A percentile compares a stretch with the other conserved stretches of the same genome.
Evolutionary conservation across 371 early-diverging fungal species (phyloP).

Genomic region (Chytridium lagenaria): DNA sequence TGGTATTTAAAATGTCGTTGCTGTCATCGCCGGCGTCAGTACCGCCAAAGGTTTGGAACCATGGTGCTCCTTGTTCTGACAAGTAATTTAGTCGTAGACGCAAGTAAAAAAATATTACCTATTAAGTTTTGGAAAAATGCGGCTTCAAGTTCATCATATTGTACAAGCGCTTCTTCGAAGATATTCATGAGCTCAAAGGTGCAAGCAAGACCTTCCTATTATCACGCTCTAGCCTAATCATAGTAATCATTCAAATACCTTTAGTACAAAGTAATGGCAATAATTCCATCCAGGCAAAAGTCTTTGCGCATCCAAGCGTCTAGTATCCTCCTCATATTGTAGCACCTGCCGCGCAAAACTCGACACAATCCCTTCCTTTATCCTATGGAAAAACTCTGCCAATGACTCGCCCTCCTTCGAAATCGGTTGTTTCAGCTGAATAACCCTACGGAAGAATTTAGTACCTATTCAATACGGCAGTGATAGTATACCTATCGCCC

Average conservation of each 20-base stretch:
- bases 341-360: slow-evolving; percentile 81
- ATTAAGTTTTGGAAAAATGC: slow-evolving; percentile 84
- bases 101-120: slow-evolving; percentile 28
- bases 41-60: slow-evolving; percentile 93
- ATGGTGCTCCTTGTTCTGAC: slow-evolving; percentile 73
- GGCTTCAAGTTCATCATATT: slow-evolving; percentile 95
- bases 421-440: slow-evolving; percentile 40
- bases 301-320: slow-evolving; percentile 86
- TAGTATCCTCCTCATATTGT: slow-evolving; percentile 86
- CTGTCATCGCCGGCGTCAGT: slow-evolving; percentile 83
- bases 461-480: background rate
- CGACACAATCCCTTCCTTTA: slow-evolving; percentile 80
- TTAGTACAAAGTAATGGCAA: slow-evolving; percentile 92
- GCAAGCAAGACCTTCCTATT: slow-evolving; percentile 81
- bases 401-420: slow-evolving; percentile 75
- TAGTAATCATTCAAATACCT: slow-evolving; percentile 42
- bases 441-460: slow-evolving; percentile 16
- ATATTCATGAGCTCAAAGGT: slow-evolving; percentile 86
- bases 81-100: background rate
- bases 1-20: slow-evolving; percentile 77
- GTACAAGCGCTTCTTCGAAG: slow-evolving; percentile 84
- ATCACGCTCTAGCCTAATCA: background rate
- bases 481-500: slow-evolving; percentile 55
- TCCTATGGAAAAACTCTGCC: slow-evolving; percentile 73
- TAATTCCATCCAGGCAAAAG: slow-evolving; percentile 98